Evolutionary conservation across 2,329 filamentous ascomycete species (phyloP).

Genomic region (Paecilomyces niveus): DNA sequence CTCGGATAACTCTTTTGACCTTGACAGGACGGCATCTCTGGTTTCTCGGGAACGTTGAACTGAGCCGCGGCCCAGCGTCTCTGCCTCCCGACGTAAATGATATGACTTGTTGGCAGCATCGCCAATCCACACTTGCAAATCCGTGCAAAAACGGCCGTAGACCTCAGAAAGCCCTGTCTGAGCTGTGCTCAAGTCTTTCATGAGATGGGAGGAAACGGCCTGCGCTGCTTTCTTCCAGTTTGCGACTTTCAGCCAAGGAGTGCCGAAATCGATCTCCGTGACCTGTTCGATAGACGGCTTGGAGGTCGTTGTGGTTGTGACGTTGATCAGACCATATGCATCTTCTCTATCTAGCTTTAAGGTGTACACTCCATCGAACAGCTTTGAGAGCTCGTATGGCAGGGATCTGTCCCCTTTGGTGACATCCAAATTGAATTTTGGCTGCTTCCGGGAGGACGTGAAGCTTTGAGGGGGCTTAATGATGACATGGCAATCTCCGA

Average conservation of each 20-base stretch:
- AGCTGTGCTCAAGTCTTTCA: constrained; percentile 29
- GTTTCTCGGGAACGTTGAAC: constrained; percentile 14
- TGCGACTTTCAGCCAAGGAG: constrained; percentile 40
- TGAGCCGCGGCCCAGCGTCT: constrained; percentile 17
- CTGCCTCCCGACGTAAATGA: constrained; percentile 22
- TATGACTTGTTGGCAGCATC: constrained; percentile 31
- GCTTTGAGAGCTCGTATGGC: constrained; percentile 40
- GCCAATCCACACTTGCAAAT: constrained; percentile 31
- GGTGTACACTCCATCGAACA: constrained; percentile 49
- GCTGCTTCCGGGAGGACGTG: constrained; percentile 35
- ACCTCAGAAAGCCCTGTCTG: constrained; percentile 31
- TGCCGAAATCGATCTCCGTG: constrained; percentile 36
- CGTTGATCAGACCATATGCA: constrained; percentile 42
- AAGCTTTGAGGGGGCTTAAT: constrained; percentile 43
- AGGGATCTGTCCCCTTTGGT: constrained; percentile 34
- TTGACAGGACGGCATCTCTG: constrained; percentile 19
- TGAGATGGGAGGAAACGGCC: constrained; percentile 26
- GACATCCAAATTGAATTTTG: constrained; percentile 44
- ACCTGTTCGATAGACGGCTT: constrained; percentile 28
- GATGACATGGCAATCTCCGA: constrained; percentile 48
- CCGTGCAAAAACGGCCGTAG: constrained; percentile 30
- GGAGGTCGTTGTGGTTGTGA: constrained; percentile 38
- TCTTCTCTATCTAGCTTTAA: constrained; percentile 45
- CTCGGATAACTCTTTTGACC: constrained; percentile 28
- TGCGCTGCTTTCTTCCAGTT: constrained; percentile 39